Base-by-base conservation (phyloP, 2,329 filamentous ascomycete species). In the Talaromyces sp. region DNA sequence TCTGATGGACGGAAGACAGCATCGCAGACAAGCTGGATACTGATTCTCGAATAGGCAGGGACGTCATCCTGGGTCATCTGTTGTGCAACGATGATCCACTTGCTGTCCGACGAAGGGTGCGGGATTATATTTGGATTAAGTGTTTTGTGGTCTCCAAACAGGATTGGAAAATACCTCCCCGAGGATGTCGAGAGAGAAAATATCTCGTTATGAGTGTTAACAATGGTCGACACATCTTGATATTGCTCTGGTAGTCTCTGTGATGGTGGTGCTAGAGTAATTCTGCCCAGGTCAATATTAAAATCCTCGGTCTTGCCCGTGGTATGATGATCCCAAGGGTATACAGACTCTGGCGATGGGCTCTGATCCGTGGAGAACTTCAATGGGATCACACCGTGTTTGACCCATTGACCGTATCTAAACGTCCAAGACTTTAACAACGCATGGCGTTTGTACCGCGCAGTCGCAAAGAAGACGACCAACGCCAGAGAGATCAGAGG, bases 81-180 rank as follows among this genome's bases (percentile, higher is more conserved):
- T 13, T 52, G 58, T 60, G 32, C 25, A 22, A 52, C 58, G 30
- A 60, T 22, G 9, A 44, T 57, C 32, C 58, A 52, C n/a, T 57
- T 52, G 27, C 27, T 33, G 42, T 52, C 19, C 17, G 58, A 60
- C 44, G 49, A 42, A 10, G 44, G 44, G 17, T 36, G 58, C 13
- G 53, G 30, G 36, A 57, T 60, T 19, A 55, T 49, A 52, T 42
- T 49, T 10, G 39, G 27, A n/a, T 55, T 39, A 17, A 60, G 19
- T 9, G 53, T 36, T 56, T 57, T 44, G 28, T 61, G n/a, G 33
- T 28, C 28, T 25, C 44, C 44, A 32, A 57, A 44, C 17, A 51
- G 17, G 17, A 56, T 52, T 5, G 36, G 10, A 39, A 49, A 42
- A 19, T 42, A 44, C 44, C 17, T 28, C 4, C 17, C 11, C 15